Conservation (phyloP, 164 flowering plant species). For the Tetracentron sinense region DNA sequence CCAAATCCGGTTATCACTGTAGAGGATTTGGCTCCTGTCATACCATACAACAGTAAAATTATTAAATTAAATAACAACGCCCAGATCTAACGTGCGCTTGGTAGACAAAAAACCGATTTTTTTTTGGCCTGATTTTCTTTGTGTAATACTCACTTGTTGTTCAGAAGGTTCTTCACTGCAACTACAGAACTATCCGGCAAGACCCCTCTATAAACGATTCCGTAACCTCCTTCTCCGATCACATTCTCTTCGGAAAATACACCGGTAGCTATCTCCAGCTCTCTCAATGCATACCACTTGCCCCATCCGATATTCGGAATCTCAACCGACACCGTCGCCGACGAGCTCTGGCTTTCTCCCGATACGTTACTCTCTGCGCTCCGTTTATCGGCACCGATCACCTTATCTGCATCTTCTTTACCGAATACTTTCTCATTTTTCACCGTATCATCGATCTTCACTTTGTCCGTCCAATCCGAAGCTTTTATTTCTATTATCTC, state of each 20-base stretch:
- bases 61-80: not conserved
- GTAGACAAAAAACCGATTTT: not conserved
- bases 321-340: slow-evolving; percentile 24
- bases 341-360: slow-evolving; percentile 24
- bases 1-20: no score
- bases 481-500: slow-evolving; percentile 43
- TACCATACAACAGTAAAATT: no score
- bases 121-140: not conserved
- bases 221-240: slow-evolving; percentile 95
- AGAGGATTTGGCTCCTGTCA: no score
- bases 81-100: not conserved
- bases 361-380: slow-evolving; percentile 19
- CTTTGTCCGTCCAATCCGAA: slow-evolving; percentile 9
- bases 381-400: not conserved
- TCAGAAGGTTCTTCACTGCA: slow-evolving; percentile 79
- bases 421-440: slow-evolving; percentile 9
- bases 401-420: not conserved
- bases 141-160: slow-evolving; percentile 62
- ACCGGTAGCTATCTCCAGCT: slow-evolving; percentile 69
- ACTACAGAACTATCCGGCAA: slow-evolving; percentile 63
- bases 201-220: slow-evolving; percentile 71
- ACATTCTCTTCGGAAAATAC: slow-evolving; percentile 66
- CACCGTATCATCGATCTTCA: slow-evolving; percentile 14
- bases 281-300: slow-evolving; percentile 63
- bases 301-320: slow-evolving; percentile 73